A percentile compares a stretch with the other conserved stretches of the same genome.
Evolutionary conservation across 163 green algal genomes (phyloP).

Genomic region (Chlamydomonas reinhardtii): DNA sequence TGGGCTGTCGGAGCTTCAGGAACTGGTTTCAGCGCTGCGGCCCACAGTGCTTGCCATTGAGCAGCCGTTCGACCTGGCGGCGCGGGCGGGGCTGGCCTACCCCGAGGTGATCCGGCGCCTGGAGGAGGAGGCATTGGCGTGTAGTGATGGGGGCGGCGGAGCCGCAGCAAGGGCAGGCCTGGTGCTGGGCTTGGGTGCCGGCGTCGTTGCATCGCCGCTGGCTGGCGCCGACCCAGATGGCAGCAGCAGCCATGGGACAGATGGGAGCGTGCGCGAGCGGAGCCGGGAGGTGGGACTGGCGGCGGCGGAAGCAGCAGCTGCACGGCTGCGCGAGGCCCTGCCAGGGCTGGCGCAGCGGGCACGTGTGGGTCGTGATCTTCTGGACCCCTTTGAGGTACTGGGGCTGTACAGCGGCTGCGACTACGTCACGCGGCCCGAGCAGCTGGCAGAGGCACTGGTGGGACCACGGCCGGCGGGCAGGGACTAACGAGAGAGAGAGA

Average conservation of each 20-base stretch:
- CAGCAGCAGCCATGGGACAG: no score
- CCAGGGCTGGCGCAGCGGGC: not conserved
- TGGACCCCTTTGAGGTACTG: slow-evolving; percentile 52
- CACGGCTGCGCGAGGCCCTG: slow-evolving; percentile 7
- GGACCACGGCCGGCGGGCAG: no score
- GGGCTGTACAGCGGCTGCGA: slow-evolving; percentile 58
- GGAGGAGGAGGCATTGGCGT: not conserved
- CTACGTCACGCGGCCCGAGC: slow-evolving; percentile 19
- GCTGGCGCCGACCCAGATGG: no score
- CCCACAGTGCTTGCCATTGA: slow-evolving; percentile 31
- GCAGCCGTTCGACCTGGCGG: slow-evolving; percentile 28
- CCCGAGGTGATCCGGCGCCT: slow-evolving; percentile 11
- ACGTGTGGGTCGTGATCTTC: slow-evolving; percentile 35
- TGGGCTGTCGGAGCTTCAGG: not conserved
- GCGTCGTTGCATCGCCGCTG: no score
- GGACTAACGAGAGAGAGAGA: no score
- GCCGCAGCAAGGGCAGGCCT: not conserved
- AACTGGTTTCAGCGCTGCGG: not conserved
- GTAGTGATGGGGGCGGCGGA: no score
- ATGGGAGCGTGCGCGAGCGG: no score
- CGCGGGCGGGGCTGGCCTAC: slow-evolving; percentile 18
- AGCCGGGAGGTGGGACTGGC: no score
- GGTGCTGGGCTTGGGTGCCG: no score
- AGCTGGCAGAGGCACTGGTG: slow-evolving; percentile 22
- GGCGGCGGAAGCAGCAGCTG: not conserved